Conservation (phyloP, 352 stramenopile species). For the Globisporangium splendens region DNA sequence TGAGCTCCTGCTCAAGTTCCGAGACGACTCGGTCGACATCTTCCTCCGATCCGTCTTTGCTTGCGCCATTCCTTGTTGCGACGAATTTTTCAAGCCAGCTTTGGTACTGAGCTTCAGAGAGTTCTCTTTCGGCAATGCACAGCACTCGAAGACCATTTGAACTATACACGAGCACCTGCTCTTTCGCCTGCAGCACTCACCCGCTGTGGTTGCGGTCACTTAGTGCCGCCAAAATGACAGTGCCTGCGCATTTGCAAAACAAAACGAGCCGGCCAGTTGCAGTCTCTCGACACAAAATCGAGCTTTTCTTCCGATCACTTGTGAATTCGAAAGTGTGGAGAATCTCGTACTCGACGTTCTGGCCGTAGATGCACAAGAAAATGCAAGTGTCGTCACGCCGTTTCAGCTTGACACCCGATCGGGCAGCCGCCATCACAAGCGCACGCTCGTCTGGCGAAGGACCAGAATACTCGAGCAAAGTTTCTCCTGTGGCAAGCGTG, state of each 20-base stretch:
- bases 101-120: constrained; percentile 49
- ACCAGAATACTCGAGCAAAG: constrained; percentile 57
- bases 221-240: constrained; percentile 64
- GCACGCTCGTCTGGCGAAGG: constrained; percentile 79
- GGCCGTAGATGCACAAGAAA: constrained; percentile 22
- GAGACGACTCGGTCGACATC: constrained; percentile 28
- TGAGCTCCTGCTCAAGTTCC: constrained; percentile 45
- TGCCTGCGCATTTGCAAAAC: constrained; percentile 88
- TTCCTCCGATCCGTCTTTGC: constrained; percentile 22
- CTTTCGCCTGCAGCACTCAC: constrained; percentile 25
- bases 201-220: constrained; percentile 26
- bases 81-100: constrained; percentile 44
- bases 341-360: constrained; percentile 38
- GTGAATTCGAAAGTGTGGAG: constrained; percentile 62
- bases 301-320: constrained; percentile 68
- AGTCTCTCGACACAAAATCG: constrained; percentile 38
- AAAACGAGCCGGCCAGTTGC: constrained; percentile 31
- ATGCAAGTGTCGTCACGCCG: constrained; percentile 29
- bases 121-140: constrained; percentile 54
- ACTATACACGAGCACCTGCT: constrained; percentile 54
- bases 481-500: not conserved
- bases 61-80: constrained; percentile 5
- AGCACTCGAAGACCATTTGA: constrained; percentile 67
- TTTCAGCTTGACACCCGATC: constrained; percentile 38
- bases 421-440: constrained; percentile 48